Evolutionary conservation across 805 yeast genomes (phyloP).

Genomic region (Saturnispora kantuleensis): DNA sequence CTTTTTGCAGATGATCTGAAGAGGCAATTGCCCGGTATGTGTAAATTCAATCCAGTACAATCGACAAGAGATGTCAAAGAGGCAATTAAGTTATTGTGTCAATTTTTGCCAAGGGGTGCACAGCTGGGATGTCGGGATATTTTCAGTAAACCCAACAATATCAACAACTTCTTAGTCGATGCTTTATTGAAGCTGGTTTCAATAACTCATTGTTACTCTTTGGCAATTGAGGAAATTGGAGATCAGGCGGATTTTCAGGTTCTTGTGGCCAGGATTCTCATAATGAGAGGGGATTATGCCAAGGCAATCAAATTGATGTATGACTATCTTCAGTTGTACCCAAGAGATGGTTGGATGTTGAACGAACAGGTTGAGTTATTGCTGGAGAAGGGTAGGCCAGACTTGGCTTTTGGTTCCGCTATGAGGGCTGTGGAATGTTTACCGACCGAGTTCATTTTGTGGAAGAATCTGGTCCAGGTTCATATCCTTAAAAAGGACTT

Average conservation of each 20-base stretch:
- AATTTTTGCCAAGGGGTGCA: constrained; percentile 38
- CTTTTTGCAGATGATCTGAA: constrained; percentile 44
- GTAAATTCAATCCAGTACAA: constrained; percentile 36
- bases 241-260: constrained; percentile 21
- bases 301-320: constrained; percentile 38
- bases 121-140: constrained; percentile 34
- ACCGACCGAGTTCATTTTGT: constrained; percentile 69
- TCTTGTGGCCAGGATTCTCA: constrained; percentile 34
- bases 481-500: constrained; percentile 49
- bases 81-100: constrained; percentile 31
- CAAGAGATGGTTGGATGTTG: constrained; percentile 51
- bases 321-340: constrained; percentile 28
- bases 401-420: constrained; percentile 51
- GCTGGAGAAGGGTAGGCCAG: constrained; percentile 40
- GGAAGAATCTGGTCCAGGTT: constrained; percentile 56
- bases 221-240: constrained; percentile 32
- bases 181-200: constrained; percentile 34
- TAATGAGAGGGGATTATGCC: constrained; percentile 34
- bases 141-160: constrained; percentile 25
- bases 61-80: constrained; percentile 28
- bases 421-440: constrained; percentile 49
- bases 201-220: constrained; percentile 30
- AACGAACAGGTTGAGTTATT: constrained; percentile 58
- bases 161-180: constrained; percentile 46
- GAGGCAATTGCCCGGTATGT: constrained; percentile 49